A percentile compares a stretch with the other conserved stretches of the same genome.
Evolutionary conservation across 768 basidiomycete species (phyloP).

Genomic region (Lactarius tabidus): DNA sequence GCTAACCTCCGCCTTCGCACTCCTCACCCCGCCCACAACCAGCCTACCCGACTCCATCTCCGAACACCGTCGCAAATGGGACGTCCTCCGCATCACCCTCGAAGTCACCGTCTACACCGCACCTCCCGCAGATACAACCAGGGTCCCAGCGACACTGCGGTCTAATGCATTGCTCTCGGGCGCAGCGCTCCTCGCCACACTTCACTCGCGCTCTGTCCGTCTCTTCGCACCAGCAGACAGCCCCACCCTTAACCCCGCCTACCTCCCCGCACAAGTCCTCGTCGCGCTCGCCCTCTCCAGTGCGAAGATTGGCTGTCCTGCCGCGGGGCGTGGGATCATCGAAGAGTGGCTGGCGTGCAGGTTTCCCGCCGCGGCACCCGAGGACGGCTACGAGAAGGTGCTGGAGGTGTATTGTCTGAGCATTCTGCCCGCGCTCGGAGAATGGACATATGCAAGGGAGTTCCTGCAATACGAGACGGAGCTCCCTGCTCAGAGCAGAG

Average conservation of each 20-base stretch:
- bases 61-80: conserved; percentile 70
- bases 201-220: conserved; percentile 60
- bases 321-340: conserved; percentile 57
- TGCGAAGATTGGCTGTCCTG: conserved; percentile 59
- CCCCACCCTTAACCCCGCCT: conserved; percentile 43
- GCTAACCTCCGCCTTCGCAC: conserved; percentile 61
- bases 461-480: conserved; percentile 74
- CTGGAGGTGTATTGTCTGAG: conserved; percentile 74
- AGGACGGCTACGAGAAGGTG: conserved; percentile 64
- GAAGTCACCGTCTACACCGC: conserved; percentile 70
- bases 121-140: conserved; percentile 39
- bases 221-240: conserved; percentile 58
- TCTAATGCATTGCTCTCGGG: conserved; percentile 54
- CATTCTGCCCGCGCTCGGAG: conserved; percentile 63
- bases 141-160: conserved; percentile 50
- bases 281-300: conserved; percentile 67
- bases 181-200: conserved; percentile 49
- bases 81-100: conserved; percentile 78
- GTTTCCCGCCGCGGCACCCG: conserved; percentile 33
- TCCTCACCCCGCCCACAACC: conserved; percentile 45
- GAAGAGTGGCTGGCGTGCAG: conserved; percentile 77
- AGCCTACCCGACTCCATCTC: conserved; percentile 40
- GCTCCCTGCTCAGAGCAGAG: conserved; percentile 44
- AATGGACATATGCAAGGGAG: conserved; percentile 78
- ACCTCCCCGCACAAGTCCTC: conserved; percentile 66